These are phyloP conservation scores for Leccinum subgranulosum DNA, from an alignment of 768 basidiomycete species.

Conservation along the genomic window DNA sequence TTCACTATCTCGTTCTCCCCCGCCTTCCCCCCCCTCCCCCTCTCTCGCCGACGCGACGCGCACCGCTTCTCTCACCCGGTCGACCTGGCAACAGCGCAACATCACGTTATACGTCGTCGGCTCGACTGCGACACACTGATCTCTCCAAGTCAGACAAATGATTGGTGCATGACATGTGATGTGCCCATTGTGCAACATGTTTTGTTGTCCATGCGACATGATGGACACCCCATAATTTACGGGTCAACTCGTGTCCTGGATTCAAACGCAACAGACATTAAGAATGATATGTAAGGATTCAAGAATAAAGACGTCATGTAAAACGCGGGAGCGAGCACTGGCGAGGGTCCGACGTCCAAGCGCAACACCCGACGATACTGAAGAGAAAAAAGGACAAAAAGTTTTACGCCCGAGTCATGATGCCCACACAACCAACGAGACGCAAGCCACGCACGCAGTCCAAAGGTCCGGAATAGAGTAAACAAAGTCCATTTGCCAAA, in stretches of 20 bases:
- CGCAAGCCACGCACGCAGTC: constrained; percentile 2
- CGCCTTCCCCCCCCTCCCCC: not conserved
- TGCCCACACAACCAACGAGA: not conserved
- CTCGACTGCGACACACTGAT: not conserved
- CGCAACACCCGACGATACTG: not conserved
- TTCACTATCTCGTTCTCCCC: not conserved
- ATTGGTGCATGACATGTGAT: not conserved
- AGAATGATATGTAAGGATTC: not conserved
- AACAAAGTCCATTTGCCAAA: not conserved
- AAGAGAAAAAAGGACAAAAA: not conserved
- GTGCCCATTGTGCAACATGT: not conserved
- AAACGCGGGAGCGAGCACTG: constrained; percentile 1
- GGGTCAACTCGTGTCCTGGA: not conserved
- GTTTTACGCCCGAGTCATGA: not conserved
- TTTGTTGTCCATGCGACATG: not conserved
- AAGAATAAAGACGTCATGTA: not conserved
- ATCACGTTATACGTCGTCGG: not conserved
- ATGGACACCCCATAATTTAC: no score
- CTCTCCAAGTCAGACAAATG: not conserved
- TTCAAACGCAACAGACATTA: not conserved
- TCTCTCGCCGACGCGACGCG: not conserved
- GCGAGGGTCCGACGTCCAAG: not conserved
- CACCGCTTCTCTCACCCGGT: not conserved
- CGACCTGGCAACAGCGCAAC: not conserved
- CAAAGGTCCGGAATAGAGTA: not conserved